phyloP scores from a whole-genome alignment of 148 eudicot genomes.

The Fagopyrum homotropicum region DNA sequence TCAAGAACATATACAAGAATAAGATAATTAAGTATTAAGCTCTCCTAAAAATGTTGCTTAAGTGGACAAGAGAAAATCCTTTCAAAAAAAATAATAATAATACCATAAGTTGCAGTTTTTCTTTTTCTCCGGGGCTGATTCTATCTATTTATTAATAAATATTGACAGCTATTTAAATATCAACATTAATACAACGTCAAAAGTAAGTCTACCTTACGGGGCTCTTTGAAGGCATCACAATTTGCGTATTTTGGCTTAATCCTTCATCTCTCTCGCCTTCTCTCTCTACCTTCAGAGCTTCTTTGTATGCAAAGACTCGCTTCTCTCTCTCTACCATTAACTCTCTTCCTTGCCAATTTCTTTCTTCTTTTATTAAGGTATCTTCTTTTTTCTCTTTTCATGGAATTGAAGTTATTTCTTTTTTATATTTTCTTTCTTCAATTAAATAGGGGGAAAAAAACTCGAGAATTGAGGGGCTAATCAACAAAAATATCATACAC shows the following conservation, averaged over 20 bases:
- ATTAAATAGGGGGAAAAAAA: neutral
- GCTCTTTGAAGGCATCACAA: constrained; percentile 11
- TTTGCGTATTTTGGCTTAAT: constrained; percentile 11
- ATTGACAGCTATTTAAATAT: neutral
- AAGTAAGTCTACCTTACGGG: constrained; percentile 14
- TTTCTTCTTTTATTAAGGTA: constrained; percentile 5
- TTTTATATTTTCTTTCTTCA: neutral
- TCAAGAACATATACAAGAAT: too few relatives aligned
- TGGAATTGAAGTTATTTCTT: neutral
- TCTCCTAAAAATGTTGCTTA: too few relatives aligned
- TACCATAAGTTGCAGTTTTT: neutral
- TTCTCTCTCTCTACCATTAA: neutral
- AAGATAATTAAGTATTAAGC: too few relatives aligned
- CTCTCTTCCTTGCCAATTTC: neutral
- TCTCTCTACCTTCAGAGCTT: constrained; percentile 3
- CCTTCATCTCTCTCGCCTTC: neutral
- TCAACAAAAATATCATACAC: neutral
- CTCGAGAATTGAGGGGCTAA: neutral
- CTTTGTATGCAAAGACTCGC: constrained; percentile 6
- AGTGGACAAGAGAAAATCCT: too few relatives aligned
- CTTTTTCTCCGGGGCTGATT: neutral
- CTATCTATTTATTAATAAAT: neutral
- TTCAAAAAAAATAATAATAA: neutral
- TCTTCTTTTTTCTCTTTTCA: constrained; percentile 6
- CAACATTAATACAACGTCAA: constrained; percentile 6